These are phyloP conservation scores for Buddleja alternifolia DNA, from an alignment of 257 asterid species.

Conservation along the genomic window DNA sequence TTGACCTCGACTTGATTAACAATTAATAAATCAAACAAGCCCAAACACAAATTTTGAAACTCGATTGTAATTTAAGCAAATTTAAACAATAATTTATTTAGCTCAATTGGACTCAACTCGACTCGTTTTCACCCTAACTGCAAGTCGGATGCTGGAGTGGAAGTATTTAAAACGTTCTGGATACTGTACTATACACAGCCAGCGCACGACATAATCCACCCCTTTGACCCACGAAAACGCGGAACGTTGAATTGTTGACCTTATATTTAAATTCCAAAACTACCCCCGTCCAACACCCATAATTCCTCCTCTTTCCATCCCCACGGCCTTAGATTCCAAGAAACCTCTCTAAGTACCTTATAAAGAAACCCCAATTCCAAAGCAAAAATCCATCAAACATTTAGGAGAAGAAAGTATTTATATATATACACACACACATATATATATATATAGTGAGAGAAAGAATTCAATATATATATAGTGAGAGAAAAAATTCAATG, in stretches of 20 bases:
- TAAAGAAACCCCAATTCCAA: background rate
- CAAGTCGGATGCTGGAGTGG: background rate
- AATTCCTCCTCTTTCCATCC: background rate
- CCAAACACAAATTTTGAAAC: too few relatives aligned
- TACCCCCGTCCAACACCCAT: conserved; percentile 6
- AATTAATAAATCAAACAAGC: too few relatives aligned
- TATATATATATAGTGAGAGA: too few relatives aligned
- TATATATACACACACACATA: too few relatives aligned
- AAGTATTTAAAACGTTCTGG: background rate
- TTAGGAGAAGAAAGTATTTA: background rate
- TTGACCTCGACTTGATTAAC: too few relatives aligned
- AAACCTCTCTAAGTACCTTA: conserved; percentile 34
- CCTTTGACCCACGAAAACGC: conserved; percentile 29
- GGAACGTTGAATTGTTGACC: conserved; percentile 14
- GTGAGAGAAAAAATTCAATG: conserved; percentile 17
- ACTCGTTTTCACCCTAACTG: too few relatives aligned
- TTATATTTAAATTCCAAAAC: background rate
- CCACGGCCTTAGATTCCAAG: conserved; percentile 29
- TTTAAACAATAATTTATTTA: too few relatives aligned
- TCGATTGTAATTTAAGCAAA: too few relatives aligned
- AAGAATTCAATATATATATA: background rate
- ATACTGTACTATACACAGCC: background rate
- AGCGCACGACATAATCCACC: too few relatives aligned
- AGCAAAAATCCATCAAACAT: background rate
- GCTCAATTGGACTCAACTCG: too few relatives aligned